Evolutionary conservation across 768 basidiomycete genomes (phyloP).

Genomic region (Collybia sordida): DNA sequence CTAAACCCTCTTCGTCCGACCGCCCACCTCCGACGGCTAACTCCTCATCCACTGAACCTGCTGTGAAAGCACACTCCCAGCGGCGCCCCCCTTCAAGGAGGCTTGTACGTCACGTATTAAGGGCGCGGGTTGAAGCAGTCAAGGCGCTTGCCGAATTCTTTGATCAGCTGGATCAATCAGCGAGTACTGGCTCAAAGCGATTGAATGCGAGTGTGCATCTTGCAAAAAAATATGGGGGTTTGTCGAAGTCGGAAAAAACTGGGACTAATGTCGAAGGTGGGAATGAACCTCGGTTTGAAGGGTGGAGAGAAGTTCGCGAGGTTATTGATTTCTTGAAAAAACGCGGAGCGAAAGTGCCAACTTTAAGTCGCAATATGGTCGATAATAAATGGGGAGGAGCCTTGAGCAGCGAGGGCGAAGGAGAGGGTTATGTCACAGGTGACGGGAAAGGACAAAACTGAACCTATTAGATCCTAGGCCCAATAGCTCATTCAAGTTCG

Average conservation of each 20-base stretch:
- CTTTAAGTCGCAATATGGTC: conserved; percentile 40
- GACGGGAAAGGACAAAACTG: conserved; percentile 20
- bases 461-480: conserved; percentile 11
- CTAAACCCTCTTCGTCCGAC: conserved; percentile 14
- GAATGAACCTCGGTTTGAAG: conserved; percentile 27
- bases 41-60: conserved; percentile 35
- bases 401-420: conserved; percentile 61
- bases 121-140: conserved; percentile 81
- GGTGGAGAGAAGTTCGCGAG: conserved; percentile 69
- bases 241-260: conserved; percentile 31
- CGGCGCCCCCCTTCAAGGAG: conserved; percentile 73
- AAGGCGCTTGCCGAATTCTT: conserved; percentile 75
- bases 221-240: conserved; percentile 49
- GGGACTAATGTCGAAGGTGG: conserved; percentile 22
- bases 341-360: conserved; percentile 71
- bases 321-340: conserved; percentile 68
- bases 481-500: not conserved
- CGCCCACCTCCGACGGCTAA: conserved; percentile 4
- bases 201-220: conserved; percentile 46
- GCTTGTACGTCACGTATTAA: conserved; percentile 86
- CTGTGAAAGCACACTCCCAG: conserved; percentile 32
- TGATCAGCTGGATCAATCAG: conserved; percentile 51
- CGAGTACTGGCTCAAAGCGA: conserved; percentile 33
- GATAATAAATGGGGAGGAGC: conserved; percentile 75
- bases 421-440: conserved; percentile 40